phyloP scores from a whole-genome alignment of 2,329 filamentous ascomycete genomes.

The Aureobasidium zeae region DNA sequence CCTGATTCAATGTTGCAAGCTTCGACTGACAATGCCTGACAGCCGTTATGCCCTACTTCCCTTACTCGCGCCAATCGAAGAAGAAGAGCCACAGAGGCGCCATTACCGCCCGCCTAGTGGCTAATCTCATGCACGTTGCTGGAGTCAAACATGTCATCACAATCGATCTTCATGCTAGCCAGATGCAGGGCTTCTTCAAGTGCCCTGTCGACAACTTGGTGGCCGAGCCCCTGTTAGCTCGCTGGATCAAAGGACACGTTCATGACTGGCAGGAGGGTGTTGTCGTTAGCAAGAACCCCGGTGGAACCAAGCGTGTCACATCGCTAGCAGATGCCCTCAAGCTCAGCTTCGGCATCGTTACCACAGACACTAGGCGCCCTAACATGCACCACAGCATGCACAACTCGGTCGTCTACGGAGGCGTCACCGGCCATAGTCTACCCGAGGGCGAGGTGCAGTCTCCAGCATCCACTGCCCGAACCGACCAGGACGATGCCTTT shows the following conservation, averaged over 20 bases:
- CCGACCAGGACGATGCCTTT: conserved; percentile 18
- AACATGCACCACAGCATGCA: conserved; percentile 50
- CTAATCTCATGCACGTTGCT: conserved; percentile 85
- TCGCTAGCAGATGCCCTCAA: conserved; percentile 92
- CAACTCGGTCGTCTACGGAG: conserved; percentile 64
- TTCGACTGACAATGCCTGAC: conserved; percentile 12
- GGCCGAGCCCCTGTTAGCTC: conserved; percentile 86
- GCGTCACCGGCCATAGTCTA: conserved; percentile 22
- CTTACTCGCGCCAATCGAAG: conserved; percentile 98
- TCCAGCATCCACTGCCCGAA: conserved; percentile 2
- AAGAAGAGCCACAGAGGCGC: conserved; percentile 96
- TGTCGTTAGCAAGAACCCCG: conserved; percentile 95
- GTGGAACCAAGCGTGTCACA: conserved; percentile 93
- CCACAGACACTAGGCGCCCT: conserved; percentile 58
- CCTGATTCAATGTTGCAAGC: no score
- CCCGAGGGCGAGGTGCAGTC: conserved; percentile 17
- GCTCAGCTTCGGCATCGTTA: conserved; percentile 95
- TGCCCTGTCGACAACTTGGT: conserved; percentile 96
- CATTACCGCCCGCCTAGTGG: conserved; percentile 94
- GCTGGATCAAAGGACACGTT: conserved; percentile 89
- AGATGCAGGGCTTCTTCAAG: conserved; percentile 99
- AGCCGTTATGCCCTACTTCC: conserved; percentile 91
- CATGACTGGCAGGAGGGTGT: conserved; percentile 82
- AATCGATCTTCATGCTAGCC: conserved; percentile 81
- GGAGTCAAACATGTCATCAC: conserved; percentile 97